phyloP scores from a whole-genome alignment of 345 rosid species.

The Lagerstroemia speciosa region DNA sequence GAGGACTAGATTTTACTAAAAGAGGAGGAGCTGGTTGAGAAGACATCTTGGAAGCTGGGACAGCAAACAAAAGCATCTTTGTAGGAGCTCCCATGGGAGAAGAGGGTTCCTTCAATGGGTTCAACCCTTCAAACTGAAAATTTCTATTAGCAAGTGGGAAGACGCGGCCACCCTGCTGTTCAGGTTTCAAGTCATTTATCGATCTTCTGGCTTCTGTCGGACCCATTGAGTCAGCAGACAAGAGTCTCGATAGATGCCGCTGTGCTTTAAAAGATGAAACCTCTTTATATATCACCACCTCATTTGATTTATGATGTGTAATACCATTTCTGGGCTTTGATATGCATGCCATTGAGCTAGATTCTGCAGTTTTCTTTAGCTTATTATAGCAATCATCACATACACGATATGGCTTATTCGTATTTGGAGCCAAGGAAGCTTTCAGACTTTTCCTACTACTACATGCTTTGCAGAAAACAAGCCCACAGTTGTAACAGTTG shows the following conservation, averaged over 20 bases:
- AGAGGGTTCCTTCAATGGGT: constrained; percentile 26
- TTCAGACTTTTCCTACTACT: constrained; percentile 63
- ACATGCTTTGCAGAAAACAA: constrained; percentile 81
- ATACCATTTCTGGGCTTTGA: constrained; percentile 34
- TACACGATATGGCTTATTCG: constrained; percentile 73
- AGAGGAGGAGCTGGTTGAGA: constrained; percentile 33
- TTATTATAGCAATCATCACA: constrained; percentile 77
- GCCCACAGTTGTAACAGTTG: constrained; percentile 91
- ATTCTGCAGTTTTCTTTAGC: constrained; percentile 42
- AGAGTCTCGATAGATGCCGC: constrained; percentile 30
- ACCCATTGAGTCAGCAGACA: constrained; percentile 36
- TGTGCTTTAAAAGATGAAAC: constrained; percentile 26
- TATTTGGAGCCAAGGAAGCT: constrained; percentile 79
- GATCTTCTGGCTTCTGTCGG: constrained; percentile 34
- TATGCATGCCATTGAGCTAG: constrained; percentile 23
- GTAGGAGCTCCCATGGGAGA: constrained; percentile 24
- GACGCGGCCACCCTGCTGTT: constrained; percentile 21
- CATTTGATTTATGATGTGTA: constrained; percentile 22
- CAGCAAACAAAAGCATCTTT: constrained; percentile 24
- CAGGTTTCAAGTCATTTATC: constrained; percentile 20
- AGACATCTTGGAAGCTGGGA: constrained; percentile 32
- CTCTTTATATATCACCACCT: constrained; percentile 30
- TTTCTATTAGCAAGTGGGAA: constrained; percentile 33
- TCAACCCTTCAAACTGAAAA: constrained; percentile 25
- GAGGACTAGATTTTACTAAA: constrained; percentile 46